A percentile compares a stretch with the other conserved stretches of the same genome.
These are phyloP conservation scores for Antrodiella citrinella DNA, from an alignment of 768 basidiomycete genomes.

Conservation along the genomic window DNA sequence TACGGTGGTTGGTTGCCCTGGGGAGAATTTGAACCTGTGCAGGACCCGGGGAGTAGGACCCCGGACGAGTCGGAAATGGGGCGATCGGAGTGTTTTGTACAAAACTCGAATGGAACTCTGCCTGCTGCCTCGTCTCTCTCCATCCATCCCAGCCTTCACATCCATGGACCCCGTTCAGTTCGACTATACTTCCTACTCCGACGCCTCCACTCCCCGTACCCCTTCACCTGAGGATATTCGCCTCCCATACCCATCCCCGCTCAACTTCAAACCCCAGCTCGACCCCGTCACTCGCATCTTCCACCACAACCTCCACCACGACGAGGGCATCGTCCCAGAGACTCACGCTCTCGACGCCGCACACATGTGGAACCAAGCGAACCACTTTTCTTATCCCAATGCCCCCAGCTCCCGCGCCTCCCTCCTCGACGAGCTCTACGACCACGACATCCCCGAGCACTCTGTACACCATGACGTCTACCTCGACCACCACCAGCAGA, in stretches of 20 bases:
- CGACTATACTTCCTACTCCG: conserved; percentile 62
- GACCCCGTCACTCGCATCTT: conserved; percentile 42
- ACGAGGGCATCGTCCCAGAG: conserved; percentile 32
- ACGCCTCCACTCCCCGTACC: conserved; percentile 64
- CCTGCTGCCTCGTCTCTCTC: background rate
- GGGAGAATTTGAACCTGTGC: background rate
- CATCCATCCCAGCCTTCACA: background rate
- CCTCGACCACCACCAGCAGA: conserved; percentile 12
- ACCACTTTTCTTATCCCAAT: conserved; percentile 27
- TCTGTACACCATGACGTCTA: conserved; percentile 20
- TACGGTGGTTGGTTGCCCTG: background rate
- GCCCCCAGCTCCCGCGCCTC: conserved; percentile 38
- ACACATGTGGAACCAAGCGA: conserved; percentile 23
- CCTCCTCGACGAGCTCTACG: conserved; percentile 67
- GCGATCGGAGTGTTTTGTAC: background rate
- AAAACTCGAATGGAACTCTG: background rate
- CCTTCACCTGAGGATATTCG: conserved; percentile 53
- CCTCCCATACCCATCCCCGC: conserved; percentile 19
- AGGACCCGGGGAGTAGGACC: background rate
- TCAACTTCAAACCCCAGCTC: conserved; percentile 34
- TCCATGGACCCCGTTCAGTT: conserved; percentile 39
- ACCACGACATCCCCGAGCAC: conserved; percentile 42
- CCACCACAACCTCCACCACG: conserved; percentile 35
- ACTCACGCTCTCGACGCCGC: conserved; percentile 23
- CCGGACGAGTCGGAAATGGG: background rate